Base-by-base conservation (phyloP, 164 flowering plant genomes). In the Nelumbo lutea region DNA sequence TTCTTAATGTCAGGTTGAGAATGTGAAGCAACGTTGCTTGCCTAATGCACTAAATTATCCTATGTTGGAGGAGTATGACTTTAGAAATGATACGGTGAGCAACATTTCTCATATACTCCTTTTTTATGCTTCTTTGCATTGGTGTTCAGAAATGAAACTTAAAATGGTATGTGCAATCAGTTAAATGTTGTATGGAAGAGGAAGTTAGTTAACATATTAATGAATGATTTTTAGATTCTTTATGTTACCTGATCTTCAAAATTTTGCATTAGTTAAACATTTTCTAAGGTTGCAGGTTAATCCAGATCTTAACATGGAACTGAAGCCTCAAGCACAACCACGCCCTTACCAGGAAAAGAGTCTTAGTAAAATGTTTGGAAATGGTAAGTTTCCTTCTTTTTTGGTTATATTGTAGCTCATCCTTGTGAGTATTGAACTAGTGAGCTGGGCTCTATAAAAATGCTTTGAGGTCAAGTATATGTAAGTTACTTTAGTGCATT, bases 361-460 rank as follows among this genome's bases (percentile, higher is more conserved):
- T 76, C 90, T 96, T 14, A 96, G 99, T 73, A 96, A 96, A 82
- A 96, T 96, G 99, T 96, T 93, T 90, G 99, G 99, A 77, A 96
- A 96, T 83, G 99, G 99, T 93, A 77, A 66, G 72, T 45, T 13
- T 47, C 44, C 61, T 51, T 61, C 64, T 65, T 27, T 27, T 27
- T 27, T 27, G 27, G 27, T 27, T 27, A 27, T 27, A 1, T 3
- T 44, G 40, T 41, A 9, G 51, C 13, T 52, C 59, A 52, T 52
- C 53, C 13, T 64, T 8, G 38, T 8, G 58, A 14, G 15, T 41
- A 10, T 52, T 46, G 48, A 46, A 46, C 48, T 46, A 46, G 7
- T 46, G 7, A 46, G 7, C 4, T 46, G 48, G 48, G 27, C 27
- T 27, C 27, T 27, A 27, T 27, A 27, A 27, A 27, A 27, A 27